These are phyloP conservation scores for Apiotrichum gamsii DNA, from an alignment of 1,284 basidiomycete genomes.

Conservation along the genomic window DNA sequence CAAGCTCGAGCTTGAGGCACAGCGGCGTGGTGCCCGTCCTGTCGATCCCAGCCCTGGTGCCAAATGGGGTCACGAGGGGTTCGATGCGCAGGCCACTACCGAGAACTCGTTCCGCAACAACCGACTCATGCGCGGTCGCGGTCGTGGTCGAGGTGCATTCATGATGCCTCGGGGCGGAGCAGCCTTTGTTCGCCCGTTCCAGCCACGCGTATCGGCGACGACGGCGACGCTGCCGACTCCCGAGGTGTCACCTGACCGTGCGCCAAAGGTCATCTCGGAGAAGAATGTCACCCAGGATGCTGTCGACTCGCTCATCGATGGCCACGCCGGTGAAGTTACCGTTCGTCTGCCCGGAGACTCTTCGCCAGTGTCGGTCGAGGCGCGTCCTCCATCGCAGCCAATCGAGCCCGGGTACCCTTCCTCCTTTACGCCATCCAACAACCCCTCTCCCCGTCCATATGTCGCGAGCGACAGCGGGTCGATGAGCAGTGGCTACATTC, in stretches of 20 bases:
- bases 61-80: conserved; percentile 42
- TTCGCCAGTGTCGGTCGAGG: conserved; percentile 2
- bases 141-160: conserved; percentile 7
- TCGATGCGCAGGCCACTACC: conserved; percentile 21
- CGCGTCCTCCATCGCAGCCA: conserved; percentile 7
- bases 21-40: neutral
- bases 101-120: conserved; percentile 11
- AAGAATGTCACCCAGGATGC: conserved; percentile 17
- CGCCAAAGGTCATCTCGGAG: conserved; percentile 5
- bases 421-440: conserved; percentile 13
- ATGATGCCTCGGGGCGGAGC: conserved; percentile 1
- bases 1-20: conserved; percentile 23
- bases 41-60: neutral
- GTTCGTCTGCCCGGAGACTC: conserved; percentile 29
- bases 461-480: conserved; percentile 32
- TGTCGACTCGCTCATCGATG: conserved; percentile 24
- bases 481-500: conserved; percentile 18
- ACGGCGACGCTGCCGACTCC: conserved; percentile 14
- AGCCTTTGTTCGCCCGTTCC: neutral
- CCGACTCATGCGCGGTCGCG: conserved; percentile 11
- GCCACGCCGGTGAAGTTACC: conserved; percentile 22
- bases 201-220: neutral
- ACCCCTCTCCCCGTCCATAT: conserved; percentile 11
- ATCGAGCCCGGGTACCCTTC: neutral
- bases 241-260: conserved; percentile 15